Evolutionary conservation across 2,329 filamentous ascomycete genomes (phyloP), one percentile per base, ranked within the genome.

Genomic region (Coleophoma cylindrospora): DNA sequence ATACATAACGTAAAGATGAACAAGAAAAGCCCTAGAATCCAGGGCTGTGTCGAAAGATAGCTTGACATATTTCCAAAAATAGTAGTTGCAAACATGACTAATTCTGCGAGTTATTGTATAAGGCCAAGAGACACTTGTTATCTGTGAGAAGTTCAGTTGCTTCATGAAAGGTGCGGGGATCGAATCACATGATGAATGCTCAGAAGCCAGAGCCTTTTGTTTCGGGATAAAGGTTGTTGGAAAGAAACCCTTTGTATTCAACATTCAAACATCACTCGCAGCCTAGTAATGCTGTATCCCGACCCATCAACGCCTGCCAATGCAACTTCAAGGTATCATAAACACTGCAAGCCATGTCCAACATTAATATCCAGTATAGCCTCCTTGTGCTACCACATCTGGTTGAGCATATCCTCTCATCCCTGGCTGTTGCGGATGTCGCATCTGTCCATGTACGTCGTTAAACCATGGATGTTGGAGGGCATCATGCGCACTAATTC

Each of bases 381-480:
- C 58, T 38, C 53, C 56, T 43, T 56, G 61, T 22, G 51, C 51
- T 17, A 60, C 54, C 15, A 61, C 57, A 17, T 55, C 57, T 19
- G 55, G 55, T 32, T 60, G 60, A 15, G 52, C 54, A 53, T 62
- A 64, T 14, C 58, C 58, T 51, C 60, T 50, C 45, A 58, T 55
- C 34, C 47, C 50, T 27, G 56, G 58, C 50, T 61, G 59, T 21
- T 57, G 60, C 13, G 45, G 38, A 13, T 55, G 56, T 55, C 55
- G 54, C 59, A 63, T 60, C 34, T 58, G 57, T 32, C 56, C 58
- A 32, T 40, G 46, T 13, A 91, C 68, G 60, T 92, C 88, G 55
- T 77, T 81, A 73, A 99, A 99, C 94, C 94, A 99, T 0, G 87
- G 89, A 67, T 99, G 94, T 59, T 86, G 80, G 38, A 97, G 75